Base-by-base conservation (phyloP, 805 yeast genomes). In the Candida anglica region DNA sequence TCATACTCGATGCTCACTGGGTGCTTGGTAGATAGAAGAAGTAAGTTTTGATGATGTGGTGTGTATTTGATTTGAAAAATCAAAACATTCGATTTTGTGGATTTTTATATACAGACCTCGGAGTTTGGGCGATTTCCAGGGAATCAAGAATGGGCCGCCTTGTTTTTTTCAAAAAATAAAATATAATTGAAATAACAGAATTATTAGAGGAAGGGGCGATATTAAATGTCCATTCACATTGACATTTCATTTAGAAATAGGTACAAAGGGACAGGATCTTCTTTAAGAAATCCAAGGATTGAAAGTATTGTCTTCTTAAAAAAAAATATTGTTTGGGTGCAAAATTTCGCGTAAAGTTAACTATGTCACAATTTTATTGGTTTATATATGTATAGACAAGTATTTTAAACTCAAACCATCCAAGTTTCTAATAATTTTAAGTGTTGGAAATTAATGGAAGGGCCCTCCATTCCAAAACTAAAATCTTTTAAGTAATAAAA, bases 381-480 rank as follows among this genome's bases (percentile, higher is more conserved):
- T n/a, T n/a, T n/a, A n/a, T n/a, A n/a, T n/a, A n/a, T n/a, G n/a
- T n/a, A n/a, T n/a, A n/a, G n/a, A n/a, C n/a, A n/a, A n/a, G n/a
- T n/a, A n/a, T n/a, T n/a, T n/a, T n/a, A n/a, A n/a, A n/a, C n/a
- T n/a, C n/a, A 33, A 11, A 33, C 28, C 32, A 33, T 50, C 63
- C 63, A 57, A 10, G 47, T 33, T 4, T 36, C 22, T 30, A 65
- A 52, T 24, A 66, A 37, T 43, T 53, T 56, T 37, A 66, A 56
- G 42, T 63, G 56, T 4, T 30, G 9, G 45, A 42, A 64, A 30
- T 56, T 30, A 23, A 40, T 44, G 17, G 61, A 41, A 4, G 63
- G 46, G 0, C 64, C 67, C 27, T 46, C 50, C 95, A 91, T 85
- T 34, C 98, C 98, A 46, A 83, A 81, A 13, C 86, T 73, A 30